Percentiles rank a stretch among this genome's conserved stretches.
Evolutionary conservation across 1,284 basidiomycete genomes (phyloP).

Genomic region (Sporisorium reilianum): DNA sequence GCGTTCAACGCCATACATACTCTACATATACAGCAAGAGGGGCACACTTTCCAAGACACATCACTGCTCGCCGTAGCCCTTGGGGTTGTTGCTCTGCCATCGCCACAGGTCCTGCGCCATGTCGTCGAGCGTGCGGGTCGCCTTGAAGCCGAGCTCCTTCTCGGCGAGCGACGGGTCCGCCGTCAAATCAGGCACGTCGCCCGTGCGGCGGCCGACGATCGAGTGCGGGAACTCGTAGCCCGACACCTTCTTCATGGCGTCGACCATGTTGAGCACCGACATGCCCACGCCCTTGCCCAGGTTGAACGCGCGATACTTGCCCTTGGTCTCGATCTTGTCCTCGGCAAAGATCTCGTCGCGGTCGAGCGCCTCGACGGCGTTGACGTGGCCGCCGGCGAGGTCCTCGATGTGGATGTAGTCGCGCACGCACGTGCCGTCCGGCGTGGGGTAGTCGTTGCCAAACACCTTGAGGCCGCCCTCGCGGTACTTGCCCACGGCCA

Average conservation of each 20-base stretch:
- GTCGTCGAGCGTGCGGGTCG: conserved; percentile 71
- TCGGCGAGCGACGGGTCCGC: conserved; percentile 92
- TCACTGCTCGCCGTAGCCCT: conserved; percentile 67
- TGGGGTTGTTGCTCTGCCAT: conserved; percentile 70
- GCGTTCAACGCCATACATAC: too few relatives aligned
- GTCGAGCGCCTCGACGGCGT: conserved; percentile 88
- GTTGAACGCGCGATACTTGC: conserved; percentile 91
- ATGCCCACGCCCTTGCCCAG: conserved; percentile 92
- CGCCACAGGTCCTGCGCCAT: conserved; percentile 67
- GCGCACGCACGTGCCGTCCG: conserved; percentile 82
- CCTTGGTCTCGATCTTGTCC: conserved; percentile 63
- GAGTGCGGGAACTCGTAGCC: conserved; percentile 83
- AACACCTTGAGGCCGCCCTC: conserved; percentile 88
- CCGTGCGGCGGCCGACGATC: conserved; percentile 85
- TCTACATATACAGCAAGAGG: too few relatives aligned
- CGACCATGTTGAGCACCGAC: conserved; percentile 92
- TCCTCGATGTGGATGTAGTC: conserved; percentile 99
- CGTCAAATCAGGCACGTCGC: conserved; percentile 96
- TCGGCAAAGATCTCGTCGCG: conserved; percentile 73
- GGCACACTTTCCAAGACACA: too few relatives aligned
- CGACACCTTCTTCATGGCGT: conserved; percentile 92
- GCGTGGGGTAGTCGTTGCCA: conserved; percentile 97
- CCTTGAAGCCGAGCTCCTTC: conserved; percentile 93
- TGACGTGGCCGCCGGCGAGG: conserved; percentile 90
- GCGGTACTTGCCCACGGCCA: conserved; percentile 90